A percentile compares a stretch with the other conserved stretches of the same genome.
Conservation (phyloP, 176 grass and related monocot genomes). For the Hordeum marinum region DNA sequence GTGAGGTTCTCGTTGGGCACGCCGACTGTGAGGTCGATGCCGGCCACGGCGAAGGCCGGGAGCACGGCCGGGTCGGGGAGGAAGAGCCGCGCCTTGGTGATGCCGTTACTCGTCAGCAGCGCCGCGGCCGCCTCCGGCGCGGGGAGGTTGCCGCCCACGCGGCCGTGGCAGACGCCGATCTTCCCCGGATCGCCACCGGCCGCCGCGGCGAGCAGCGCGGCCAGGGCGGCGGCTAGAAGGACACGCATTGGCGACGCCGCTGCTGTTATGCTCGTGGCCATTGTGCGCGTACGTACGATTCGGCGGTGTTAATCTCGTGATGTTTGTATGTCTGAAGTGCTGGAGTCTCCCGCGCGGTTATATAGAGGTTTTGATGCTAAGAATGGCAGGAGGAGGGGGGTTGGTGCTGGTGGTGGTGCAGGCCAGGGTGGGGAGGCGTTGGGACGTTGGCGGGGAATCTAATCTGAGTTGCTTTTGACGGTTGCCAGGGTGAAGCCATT, state of each 20-base stretch:
- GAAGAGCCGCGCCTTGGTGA: slow-evolving; percentile 61
- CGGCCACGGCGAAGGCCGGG: slow-evolving; percentile 39
- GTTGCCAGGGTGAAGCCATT: not conserved
- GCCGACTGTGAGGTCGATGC: slow-evolving; percentile 52
- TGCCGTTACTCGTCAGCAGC: slow-evolving; percentile 39
- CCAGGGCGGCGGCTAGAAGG: no score
- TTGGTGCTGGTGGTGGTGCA: not conserved
- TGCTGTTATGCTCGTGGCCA: not conserved
- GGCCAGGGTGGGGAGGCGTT: not conserved
- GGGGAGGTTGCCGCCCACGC: slow-evolving; percentile 46
- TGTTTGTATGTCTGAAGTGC: not conserved
- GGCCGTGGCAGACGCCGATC: slow-evolving; percentile 65
- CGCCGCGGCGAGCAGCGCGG: not conserved
- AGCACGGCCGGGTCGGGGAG: slow-evolving; percentile 50
- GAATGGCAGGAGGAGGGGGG: not conserved
- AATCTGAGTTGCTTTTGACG: not conserved
- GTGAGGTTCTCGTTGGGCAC: slow-evolving; percentile 79
- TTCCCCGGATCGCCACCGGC: slow-evolving; percentile 6
- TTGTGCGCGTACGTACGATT: not conserved
- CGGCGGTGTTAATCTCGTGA: not conserved
- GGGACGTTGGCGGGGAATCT: not conserved
- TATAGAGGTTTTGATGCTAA: not conserved
- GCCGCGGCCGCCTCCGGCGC: slow-evolving; percentile 9
- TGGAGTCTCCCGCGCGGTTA: not conserved
- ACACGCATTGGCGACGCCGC: not conserved